Base-by-base conservation (phyloP, 2,329 filamentous ascomycete species). In the Acephala macrosclerotiorum region DNA sequence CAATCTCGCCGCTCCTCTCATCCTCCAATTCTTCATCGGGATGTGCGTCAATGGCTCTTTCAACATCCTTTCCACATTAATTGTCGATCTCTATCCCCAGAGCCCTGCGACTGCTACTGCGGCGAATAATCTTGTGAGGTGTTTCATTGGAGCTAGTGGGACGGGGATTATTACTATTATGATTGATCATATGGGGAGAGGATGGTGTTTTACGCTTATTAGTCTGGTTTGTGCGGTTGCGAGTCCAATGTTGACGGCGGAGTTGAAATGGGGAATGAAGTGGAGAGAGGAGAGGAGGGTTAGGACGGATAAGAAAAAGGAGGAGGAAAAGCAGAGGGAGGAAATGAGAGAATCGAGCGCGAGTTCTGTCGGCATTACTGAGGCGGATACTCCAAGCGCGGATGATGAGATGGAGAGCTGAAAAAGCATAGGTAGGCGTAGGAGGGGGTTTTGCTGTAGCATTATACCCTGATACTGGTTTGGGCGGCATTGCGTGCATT, bases 101-200 rank as follows among this genome's bases (percentile, higher is more conserved):
- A 83, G 84, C 0, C 87, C 87, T 0, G 87, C 87, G 0, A 89
- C 87, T 0, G 86, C 86, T 0, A 87, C 87, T 1, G 88, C 88
- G 0, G 85, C 88, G 0, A 89, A 88, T 68, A 91, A 91, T 67
- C 77, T 91, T 3, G 82, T 86, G 4, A 79, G 88, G n/a, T 91
- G 88, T 73, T 76, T 87, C 20, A 77, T 87, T 49, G 88, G 87
- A 26, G 89, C 89, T 0, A 83, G 79, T 1, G 84, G 83, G 2
- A 88, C 87, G 25, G 86, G 85, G 0, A 80, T 88, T 9, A 85
- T 91, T 45, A 82, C 88, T 60, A 78, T 82, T 60, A 86, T 91
- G 81, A 82, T 90, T 33, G 68, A 77, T 7, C 78, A 76, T 0
- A 83, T 90, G 78, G 88, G 88, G 3, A 75, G 82, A 33, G 88